Conservation (phyloP, 140 eudicot species). For the Eryngium alpinum region DNA sequence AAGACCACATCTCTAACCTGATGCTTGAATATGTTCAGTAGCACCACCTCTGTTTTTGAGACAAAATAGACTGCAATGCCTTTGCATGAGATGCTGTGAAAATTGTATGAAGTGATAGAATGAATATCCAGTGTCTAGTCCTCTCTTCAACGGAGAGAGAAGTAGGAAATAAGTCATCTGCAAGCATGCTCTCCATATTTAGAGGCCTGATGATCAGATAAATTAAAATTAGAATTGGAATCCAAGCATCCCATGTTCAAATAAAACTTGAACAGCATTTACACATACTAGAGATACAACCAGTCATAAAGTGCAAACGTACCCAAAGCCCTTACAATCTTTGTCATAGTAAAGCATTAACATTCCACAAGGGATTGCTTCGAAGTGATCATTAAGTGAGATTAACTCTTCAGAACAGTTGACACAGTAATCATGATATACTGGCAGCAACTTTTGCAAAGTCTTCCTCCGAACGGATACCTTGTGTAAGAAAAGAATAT, state of each 20-base stretch:
- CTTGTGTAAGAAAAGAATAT: constrained; percentile 30
- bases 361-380: constrained; percentile 78
- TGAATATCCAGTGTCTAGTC: constrained; percentile 69
- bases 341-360: constrained; percentile 83
- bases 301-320: constrained; percentile 18
- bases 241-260: not conserved
- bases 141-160: constrained; percentile 78
- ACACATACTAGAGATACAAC: not conserved
- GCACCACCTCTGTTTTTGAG: constrained; percentile 63
- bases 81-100: constrained; percentile 62
- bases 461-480: constrained; percentile 68
- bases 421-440: constrained; percentile 74
- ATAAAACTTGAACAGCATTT: not conserved
- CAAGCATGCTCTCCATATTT: constrained; percentile 65
- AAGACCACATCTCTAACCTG: not conserved
- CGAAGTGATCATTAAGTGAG: constrained; percentile 44
- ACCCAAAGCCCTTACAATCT: constrained; percentile 74
- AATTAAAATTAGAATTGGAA: constrained; percentile 4
- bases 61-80: constrained; percentile 61
- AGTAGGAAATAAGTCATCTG: constrained; percentile 65
- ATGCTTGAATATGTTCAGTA: constrained; percentile 15
- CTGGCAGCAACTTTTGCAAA: constrained; percentile 65
- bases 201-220: constrained; percentile 49
- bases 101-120: constrained; percentile 46
- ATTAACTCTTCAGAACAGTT: constrained; percentile 54